These are phyloP conservation scores for Xerocomellus dryophilus DNA, from an alignment of 768 basidiomycete species.

Conservation along the genomic window DNA sequence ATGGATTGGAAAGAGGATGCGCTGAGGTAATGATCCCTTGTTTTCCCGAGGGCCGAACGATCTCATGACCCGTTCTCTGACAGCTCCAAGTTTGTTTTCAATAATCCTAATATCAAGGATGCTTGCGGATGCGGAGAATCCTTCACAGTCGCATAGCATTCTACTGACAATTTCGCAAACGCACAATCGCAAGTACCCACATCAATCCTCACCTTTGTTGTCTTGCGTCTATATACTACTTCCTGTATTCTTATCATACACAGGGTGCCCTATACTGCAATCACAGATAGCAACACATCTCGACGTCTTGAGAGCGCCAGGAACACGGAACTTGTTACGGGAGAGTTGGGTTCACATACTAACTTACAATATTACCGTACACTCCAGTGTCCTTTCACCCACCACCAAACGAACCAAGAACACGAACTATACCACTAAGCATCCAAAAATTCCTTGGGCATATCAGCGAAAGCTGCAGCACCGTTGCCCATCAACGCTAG, in stretches of 20 bases:
- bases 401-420: neutral
- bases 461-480: constrained; percentile 77
- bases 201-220: neutral
- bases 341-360: constrained; percentile 11
- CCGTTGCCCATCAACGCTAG: constrained; percentile 73
- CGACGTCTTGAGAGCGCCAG: neutral
- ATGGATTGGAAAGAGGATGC: constrained; percentile 98
- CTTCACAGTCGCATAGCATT: constrained; percentile 54
- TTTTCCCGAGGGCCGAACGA: neutral
- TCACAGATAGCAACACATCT: constrained; percentile 2
- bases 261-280: constrained; percentile 7
- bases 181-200: constrained; percentile 14
- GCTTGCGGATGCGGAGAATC: constrained; percentile 96
- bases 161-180: constrained; percentile 5
- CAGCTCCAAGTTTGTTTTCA: constrained; percentile 79
- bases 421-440: constrained; percentile 17
- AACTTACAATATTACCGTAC: constrained; percentile 16
- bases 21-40: constrained; percentile 53
- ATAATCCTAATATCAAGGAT: constrained; percentile 93
- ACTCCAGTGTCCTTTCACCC: constrained; percentile 15
- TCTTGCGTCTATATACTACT: neutral
- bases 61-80: constrained; percentile 2
- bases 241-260: constrained; percentile 32
- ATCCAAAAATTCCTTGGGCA: constrained; percentile 71
- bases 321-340: constrained; percentile 1